Base-by-base conservation (phyloP, 2,329 filamentous ascomycete genomes). In the Fusarium piperis region DNA sequence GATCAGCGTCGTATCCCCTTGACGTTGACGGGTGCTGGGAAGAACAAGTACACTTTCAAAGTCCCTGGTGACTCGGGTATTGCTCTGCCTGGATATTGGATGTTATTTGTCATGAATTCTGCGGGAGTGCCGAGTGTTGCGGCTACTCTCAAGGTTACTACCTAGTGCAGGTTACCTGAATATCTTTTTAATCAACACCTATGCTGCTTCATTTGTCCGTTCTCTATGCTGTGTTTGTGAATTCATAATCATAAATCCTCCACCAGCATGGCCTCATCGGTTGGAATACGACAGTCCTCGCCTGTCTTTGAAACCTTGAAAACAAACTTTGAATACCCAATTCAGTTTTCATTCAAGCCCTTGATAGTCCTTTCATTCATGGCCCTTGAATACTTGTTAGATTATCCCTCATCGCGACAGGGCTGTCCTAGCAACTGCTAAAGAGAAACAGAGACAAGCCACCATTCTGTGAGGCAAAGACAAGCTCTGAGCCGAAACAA, bases 61-160 rank as follows among this genome's bases (percentile, higher is more conserved):
- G 57, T 73, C 3, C 71, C 71, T 2, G 18, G 39, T n/a, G 71
- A 74, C 28, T 23, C 68, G 4, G 71, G 71, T 5, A 20, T 73
- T 35, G 71, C 68, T 6, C 11, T 74, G 16, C 71, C 71, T 9
- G 71, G 71, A 16, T 74, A 74, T 28, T 74, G 71, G 71, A 74
- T 74, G 71, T 44, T 74, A 46, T 74, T 74, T 44, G 71, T 74
- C 0, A 67, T 74, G 59, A 69, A 70, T 28, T 41, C 30, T 51
- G 70, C 51, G 20, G 68, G 71, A 2, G 71, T 74, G 3, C 71
- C 68, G 13, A 72, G 65, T 38, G 36, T 74, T 26, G 68, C 71
- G 13, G 38, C 69, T 2, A 72, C 69, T 3, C 60, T 72, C 9
- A 68, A 64, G 26, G 30, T 74, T 0, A 70, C 33, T 2, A 51